A percentile compares a stretch with the other conserved stretches of the same genome.
phyloP scores from a whole-genome alignment of 2,329 filamentous ascomycete species.

The Diplodia corticola region DNA sequence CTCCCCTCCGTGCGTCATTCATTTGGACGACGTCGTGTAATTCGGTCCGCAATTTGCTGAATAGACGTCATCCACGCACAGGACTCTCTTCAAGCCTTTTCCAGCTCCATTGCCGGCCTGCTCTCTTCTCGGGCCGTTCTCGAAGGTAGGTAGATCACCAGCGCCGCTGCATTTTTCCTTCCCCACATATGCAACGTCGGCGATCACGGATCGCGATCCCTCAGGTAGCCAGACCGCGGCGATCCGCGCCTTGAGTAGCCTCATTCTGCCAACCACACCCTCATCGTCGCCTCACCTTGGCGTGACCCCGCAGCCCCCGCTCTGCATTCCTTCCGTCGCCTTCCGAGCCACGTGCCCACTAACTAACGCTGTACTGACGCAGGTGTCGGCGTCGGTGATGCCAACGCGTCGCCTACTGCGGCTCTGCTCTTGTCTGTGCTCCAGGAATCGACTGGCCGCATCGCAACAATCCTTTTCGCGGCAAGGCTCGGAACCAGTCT shows the following conservation, averaged over 20 bases:
- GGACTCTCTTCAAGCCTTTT: conserved; percentile 83
- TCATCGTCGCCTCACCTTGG: not conserved
- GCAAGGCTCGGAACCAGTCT: conserved; percentile 78
- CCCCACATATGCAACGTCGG: conserved; percentile 18
- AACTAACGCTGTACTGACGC: not conserved
- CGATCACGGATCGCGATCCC: conserved; percentile 16
- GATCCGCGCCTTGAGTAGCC: conserved; percentile 12
- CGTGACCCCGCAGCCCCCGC: not conserved
- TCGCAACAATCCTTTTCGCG: conserved; percentile 85
- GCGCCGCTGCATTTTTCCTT: not conserved
- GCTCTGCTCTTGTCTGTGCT: conserved; percentile 81
- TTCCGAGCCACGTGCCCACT: not conserved
- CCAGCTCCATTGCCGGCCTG: conserved; percentile 75
- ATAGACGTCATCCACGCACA: conserved; percentile 27
- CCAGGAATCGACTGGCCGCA: conserved; percentile 76
- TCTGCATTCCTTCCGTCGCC: not conserved
- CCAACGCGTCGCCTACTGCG: conserved; percentile 73
- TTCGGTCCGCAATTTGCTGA: conserved; percentile 14
- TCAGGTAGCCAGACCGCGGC: not conserved
- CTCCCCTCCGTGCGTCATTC: not conserved
- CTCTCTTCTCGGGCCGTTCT: conserved; percentile 81
- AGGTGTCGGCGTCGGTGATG: conserved; percentile 82
- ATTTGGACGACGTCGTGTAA: not conserved
- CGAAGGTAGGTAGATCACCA: conserved; percentile 56
- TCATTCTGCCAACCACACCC: not conserved